Base-by-base conservation (phyloP, 352 stramenopile genomes). In the Pythium brassicae region DNA sequence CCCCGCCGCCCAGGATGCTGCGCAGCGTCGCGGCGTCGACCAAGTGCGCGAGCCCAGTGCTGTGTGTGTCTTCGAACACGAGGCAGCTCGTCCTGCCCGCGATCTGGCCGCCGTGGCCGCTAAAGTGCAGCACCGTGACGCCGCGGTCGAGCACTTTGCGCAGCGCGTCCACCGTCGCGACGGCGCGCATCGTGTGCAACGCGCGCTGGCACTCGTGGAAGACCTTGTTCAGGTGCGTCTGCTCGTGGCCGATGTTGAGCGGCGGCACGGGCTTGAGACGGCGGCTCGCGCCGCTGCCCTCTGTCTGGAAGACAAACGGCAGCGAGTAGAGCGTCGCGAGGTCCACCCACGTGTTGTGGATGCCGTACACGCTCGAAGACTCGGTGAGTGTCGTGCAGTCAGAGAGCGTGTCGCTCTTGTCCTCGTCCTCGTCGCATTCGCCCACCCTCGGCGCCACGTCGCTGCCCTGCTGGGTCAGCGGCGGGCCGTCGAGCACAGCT, bases 301-400 rank as follows among this genome's bases (percentile, higher is more conserved):
- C 66, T 26, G 59, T 55, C 62, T 73, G 62, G 59, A 81, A 69
- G 4, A 92, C 76, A 49, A 92, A 92, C 53, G 83, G 83, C 40
- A 86, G 67, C 34, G 83, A 74, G 43, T 89, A 87, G 14, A 92
- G 71, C 62, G 84, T 75, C 25, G 79, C 83, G 34, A 92, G 69
- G 47, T 92, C 83, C 40, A 92, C 73, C 74, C 82, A 87, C 50
- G 83, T 92, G 66, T 87, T 88, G 56, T 87, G 76, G 26, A 87
- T 78, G 26, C 79, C 76, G 51, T 86, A 87, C 47, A 89, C 79
- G 44, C 79, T 89, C 32, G 79, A 89, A 11, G 75, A 71, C 53
- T 89, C 79, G 10, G 77, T 89, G 55, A 69, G 62, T 20, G 77
- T 86, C 49, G 79, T 89, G 56, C 79, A 89, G 55, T 89, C 79